Evolutionary conservation across 345 rosid genomes (phyloP), one percentile per base, ranked within the genome.

Genomic region (Lagerstroemia speciosa): DNA sequence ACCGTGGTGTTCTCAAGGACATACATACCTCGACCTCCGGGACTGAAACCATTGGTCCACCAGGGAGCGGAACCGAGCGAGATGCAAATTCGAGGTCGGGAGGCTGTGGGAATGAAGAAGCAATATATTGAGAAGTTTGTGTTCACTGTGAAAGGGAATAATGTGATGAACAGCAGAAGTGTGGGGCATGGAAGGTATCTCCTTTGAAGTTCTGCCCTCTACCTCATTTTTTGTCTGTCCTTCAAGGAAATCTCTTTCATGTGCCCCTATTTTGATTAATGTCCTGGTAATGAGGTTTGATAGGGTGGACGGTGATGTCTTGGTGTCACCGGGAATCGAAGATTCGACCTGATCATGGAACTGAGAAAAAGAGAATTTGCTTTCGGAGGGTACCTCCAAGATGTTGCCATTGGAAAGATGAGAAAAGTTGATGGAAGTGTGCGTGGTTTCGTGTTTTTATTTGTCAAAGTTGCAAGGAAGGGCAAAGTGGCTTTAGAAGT

Each of bases 121-220:
- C 69, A 71, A 19, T 75, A 68, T 61, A 11, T n/a, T 80, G 76
- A 74, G 85, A 83, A 79, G 82, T 80, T 73, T 70, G 67, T 46
- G 83, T 76, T 70, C 77, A 70, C 76, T 9, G 66, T 32, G 26
- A 68, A 70, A 65, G 53, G 75, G 81, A 89, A 88, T 85, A 85
- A 83, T 82, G 73, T 73, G 77, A 75, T 73, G 77, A 71, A 74
- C 81, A 83, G 82, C 70, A 75, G 78, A 83, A 72, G 75, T 74
- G 82, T 79, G 88, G 88, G 86, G 61, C 83, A 85, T 80, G 93
- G 2, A 87, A 83, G 72, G 90, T 83, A 87, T 87, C 87, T 75
- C 78, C 26, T 78, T 79, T 77, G 24, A 48, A 48, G 2, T 48
- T 48, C 53, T 16, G n/a, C 6, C 17, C 24, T 41, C 27, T 63